Evolutionary conservation across 2,329 filamentous ascomycete species (phyloP).

Genomic region (Metarhizium anisopliae): DNA sequence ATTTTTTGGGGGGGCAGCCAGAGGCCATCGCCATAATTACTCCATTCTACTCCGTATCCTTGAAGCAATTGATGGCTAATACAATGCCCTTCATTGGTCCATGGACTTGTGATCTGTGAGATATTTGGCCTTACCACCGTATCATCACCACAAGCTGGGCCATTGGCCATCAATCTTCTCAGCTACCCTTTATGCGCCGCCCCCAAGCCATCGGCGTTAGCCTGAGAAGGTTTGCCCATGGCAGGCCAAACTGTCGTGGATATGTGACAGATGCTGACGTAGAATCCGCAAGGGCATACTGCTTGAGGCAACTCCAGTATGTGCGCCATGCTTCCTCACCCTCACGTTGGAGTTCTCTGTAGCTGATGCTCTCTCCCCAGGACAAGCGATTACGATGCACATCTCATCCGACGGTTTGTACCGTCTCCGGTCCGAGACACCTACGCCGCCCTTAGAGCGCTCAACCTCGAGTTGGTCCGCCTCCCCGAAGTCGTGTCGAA

Average conservation of each 20-base stretch:
- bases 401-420: constrained; percentile 77
- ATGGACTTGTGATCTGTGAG: neutral
- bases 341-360: too few species aligned
- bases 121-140: neutral
- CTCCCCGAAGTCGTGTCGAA: constrained; percentile 87
- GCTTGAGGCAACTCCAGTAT: constrained; percentile 43
- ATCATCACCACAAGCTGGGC: neutral
- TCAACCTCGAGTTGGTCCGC: constrained; percentile 86
- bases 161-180: neutral
- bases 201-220: constrained; percentile 25
- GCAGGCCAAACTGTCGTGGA: constrained; percentile 23
- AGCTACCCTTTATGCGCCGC: constrained; percentile 26
- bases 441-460: constrained; percentile 81
- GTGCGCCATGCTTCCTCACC: neutral
- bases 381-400: constrained; percentile 82
- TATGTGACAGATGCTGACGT: constrained; percentile 44
- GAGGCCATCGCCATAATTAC: neutral
- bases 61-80: constrained; percentile 3
- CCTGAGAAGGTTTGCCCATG: constrained; percentile 26
- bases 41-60: neutral
- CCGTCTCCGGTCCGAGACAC: constrained; percentile 66
- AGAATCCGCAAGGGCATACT: constrained; percentile 44
- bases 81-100: constrained; percentile 11
- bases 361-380: constrained; percentile 32
- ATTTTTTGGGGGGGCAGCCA: neutral